phyloP scores from a whole-genome alignment of 2,329 filamentous ascomycete genomes.

The Pseudofabraea citricarpa region DNA sequence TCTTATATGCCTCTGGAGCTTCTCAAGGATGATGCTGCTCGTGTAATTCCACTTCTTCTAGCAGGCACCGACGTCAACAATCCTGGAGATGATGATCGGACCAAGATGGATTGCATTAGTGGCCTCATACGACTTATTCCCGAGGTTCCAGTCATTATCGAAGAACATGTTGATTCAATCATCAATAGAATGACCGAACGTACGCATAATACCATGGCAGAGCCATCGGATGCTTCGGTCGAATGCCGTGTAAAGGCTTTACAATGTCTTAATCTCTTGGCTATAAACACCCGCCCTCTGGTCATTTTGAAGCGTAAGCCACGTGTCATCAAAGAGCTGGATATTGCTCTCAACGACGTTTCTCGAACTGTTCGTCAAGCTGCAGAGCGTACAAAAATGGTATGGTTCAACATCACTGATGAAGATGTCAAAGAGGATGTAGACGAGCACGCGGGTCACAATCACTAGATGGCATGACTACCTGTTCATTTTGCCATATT shows the following conservation, averaged over 20 bases:
- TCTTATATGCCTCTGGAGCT: slow-evolving; percentile 16
- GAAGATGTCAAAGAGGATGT: slow-evolving; percentile 1
- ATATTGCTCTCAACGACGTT: slow-evolving; percentile 21
- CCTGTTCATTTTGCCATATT: too few relatives aligned
- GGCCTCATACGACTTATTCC: slow-evolving; percentile 15
- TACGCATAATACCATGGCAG: slow-evolving; percentile 21
- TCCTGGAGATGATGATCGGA: slow-evolving; percentile 13
- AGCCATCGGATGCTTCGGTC: slow-evolving; percentile 18
- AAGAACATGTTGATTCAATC: slow-evolving; percentile 21
- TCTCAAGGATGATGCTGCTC: slow-evolving; percentile 8
- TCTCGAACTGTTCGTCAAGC: slow-evolving; percentile 18
- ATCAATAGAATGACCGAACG: slow-evolving; percentile 25
- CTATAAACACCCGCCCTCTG: slow-evolving; percentile 11
- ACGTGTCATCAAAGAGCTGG: slow-evolving; percentile 18
- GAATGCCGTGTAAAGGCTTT: slow-evolving; percentile 20
- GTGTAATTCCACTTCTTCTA: slow-evolving; percentile 19
- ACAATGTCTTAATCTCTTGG: slow-evolving; percentile 21
- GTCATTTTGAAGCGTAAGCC: slow-evolving; percentile 12
- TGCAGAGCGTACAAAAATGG: slow-evolving; percentile 19
- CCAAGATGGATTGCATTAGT: slow-evolving; percentile 18
- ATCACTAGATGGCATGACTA: too few relatives aligned
- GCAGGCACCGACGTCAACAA: slow-evolving; percentile 19
- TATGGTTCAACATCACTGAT: slow-evolving; percentile 16
- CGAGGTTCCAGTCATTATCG: slow-evolving; percentile 7
- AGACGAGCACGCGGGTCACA: background rate